These are phyloP conservation scores for Physcomitrium patens DNA, from an alignment of 225 moss, liverwort and hornwort genomes.

Conservation along the genomic window DNA sequence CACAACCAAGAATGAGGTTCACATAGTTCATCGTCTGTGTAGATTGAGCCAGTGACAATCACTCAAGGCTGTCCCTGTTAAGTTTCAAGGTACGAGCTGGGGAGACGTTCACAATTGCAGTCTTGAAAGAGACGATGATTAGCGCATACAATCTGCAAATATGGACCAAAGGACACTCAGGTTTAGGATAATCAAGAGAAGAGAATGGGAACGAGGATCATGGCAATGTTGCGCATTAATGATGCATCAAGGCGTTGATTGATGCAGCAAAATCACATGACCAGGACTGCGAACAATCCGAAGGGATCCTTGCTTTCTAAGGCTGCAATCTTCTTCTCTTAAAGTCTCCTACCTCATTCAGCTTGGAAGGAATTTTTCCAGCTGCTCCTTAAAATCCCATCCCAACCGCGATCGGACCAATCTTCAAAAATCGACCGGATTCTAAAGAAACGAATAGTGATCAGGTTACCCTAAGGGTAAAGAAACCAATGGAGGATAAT, in stretches of 20 bases:
- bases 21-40: neutral
- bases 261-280: slow-evolving; percentile 64
- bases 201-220: slow-evolving; percentile 29
- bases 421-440: slow-evolving; percentile 32
- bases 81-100: neutral
- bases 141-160: slow-evolving; percentile 28
- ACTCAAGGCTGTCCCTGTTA: neutral
- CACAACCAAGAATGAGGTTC: slow-evolving; percentile 17
- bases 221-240: slow-evolving; percentile 50
- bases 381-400: slow-evolving; percentile 37
- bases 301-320: slow-evolving; percentile 34
- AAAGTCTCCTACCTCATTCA: slow-evolving; percentile 38
- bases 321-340: slow-evolving; percentile 27
- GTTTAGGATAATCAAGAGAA: slow-evolving; percentile 3
- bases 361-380: slow-evolving; percentile 33
- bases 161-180: slow-evolving; percentile 15
- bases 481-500: slow-evolving; percentile 29
- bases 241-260: slow-evolving; percentile 46
- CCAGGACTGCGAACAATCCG: slow-evolving; percentile 46
- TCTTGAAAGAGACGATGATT: slow-evolving; percentile 1
- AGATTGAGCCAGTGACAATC: neutral
- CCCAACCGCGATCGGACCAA: slow-evolving; percentile 36
- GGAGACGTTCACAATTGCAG: neutral
- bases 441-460: slow-evolving; percentile 32
- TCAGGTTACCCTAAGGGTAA: slow-evolving; percentile 28